Base-by-base conservation (phyloP, 1,284 basidiomycete genomes). In the Rhizoctonia solani region DNA sequence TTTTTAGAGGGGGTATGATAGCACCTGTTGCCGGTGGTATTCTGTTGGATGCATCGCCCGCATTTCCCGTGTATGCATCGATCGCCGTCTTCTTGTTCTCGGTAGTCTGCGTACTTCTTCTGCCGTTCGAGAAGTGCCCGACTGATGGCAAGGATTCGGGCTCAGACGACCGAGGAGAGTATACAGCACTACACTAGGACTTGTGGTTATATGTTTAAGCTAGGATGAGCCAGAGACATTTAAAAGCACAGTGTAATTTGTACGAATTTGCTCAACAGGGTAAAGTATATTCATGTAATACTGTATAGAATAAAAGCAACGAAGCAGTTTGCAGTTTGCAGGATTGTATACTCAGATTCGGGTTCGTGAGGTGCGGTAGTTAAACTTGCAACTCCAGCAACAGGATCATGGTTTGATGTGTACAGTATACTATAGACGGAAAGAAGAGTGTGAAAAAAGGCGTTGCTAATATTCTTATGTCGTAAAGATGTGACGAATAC, bases 11-110 rank as follows among this genome's bases (percentile, higher is more conserved):
- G 2, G 95, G 95, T 1, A 94, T 98, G 84, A 85, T 93, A 37
- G 93, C 93, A 0, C 94, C 95, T 0, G 83, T 97, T 39, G 76
- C 91, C 3, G 94, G 95, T 0, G 95, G 95, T 0, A 82, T 97
- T 21, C 82, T 85, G 74, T 80, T 94, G 54, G 81, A 87, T 68
- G 80, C 83, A 2, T 85, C 89, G 0, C 37, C 41, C 13, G 3
- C 61, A 16, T 79, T 95, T 66, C 94, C 94, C 0, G 88, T 97
- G 39, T 90, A 93, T 72, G 82, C 84, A 21, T 89, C 90, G 72
- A 85, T 90, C 39, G 82, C 78, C 1, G 82, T 92, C 54, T 92
- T 95, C 75, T 73, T 83, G 37, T 71, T 89, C 53, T 87, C 90
- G 4, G 89, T 88, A 1, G 71, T 81, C 16, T 92, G 85, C 73